Evolutionary conservation across 1,284 basidiomycete genomes (phyloP).

Genomic region (Moesziomyces sp.): DNA sequence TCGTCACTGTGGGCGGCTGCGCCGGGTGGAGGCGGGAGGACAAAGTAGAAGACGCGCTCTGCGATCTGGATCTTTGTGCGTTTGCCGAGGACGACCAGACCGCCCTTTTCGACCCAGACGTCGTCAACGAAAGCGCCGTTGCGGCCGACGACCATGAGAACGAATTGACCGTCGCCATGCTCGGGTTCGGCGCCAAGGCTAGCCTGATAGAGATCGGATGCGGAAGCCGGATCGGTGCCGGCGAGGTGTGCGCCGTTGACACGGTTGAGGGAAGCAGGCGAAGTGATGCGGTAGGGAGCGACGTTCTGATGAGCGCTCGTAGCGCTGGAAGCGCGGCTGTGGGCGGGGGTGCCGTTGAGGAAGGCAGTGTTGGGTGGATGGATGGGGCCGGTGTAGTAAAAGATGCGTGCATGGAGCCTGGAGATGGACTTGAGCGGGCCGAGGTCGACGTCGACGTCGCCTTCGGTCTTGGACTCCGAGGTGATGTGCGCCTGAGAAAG

Average conservation of each 20-base stretch:
- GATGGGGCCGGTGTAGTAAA: conserved; percentile 68
- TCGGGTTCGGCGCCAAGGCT: conserved; percentile 21
- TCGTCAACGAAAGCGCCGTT: conserved; percentile 99
- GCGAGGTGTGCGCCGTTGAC: conserved; percentile 34
- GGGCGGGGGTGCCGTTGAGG: conserved; percentile 31
- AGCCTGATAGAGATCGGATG: conserved; percentile 20
- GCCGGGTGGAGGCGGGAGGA: conserved; percentile 74
- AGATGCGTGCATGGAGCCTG: conserved; percentile 92
- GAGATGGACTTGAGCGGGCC: conserved; percentile 97
- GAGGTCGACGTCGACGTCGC: conserved; percentile 84
- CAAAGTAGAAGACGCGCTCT: conserved; percentile 95
- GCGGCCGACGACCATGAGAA: conserved; percentile 88
- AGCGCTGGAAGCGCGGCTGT: conserved; percentile 29
- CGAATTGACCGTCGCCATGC: conserved; percentile 78
- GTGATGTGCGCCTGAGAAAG: conserved; percentile 51
- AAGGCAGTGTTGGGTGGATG: conserved; percentile 30
- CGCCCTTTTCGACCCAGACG: conserved; percentile 88
- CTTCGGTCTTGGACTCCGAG: conserved; percentile 46
- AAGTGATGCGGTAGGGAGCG: conserved; percentile 42
- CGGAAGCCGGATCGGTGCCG: conserved; percentile 14
- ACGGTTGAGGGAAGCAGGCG: conserved; percentile 38
- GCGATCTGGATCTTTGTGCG: conserved; percentile 98
- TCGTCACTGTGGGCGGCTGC: conserved; percentile 30
- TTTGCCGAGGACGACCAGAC: conserved; percentile 73
- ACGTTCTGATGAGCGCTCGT: conserved; percentile 7